Conservation (phyloP, 116 monocot genomes). For the Posidonia oceanica region DNA sequence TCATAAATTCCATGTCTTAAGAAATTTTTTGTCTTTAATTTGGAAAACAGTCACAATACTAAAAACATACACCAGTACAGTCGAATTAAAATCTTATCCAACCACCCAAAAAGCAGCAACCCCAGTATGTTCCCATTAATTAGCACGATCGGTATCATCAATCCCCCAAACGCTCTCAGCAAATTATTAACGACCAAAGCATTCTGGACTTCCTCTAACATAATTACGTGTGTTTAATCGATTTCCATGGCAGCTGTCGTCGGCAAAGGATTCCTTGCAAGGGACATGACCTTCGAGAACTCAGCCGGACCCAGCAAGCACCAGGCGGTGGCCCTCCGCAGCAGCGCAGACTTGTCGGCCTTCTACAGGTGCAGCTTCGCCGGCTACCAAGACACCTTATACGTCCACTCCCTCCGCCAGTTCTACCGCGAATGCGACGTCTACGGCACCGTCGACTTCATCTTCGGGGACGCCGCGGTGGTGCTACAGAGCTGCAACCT, state of each 20-base stretch:
- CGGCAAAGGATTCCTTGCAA: constrained; percentile 22
- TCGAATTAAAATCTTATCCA: no score
- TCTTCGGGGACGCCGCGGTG: constrained; percentile 27
- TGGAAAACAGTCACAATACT: no score
- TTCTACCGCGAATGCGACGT: constrained; percentile 27
- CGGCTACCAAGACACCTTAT: constrained; percentile 33
- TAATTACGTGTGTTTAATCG: no score
- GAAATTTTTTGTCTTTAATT: no score
- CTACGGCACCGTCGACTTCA: constrained; percentile 32
- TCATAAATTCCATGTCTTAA: no score
- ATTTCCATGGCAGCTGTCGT: constrained; percentile 14
- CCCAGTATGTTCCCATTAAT: no score
- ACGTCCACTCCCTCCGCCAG: constrained; percentile 33
- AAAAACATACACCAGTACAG: no score
- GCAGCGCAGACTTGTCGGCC: constrained; percentile 19
- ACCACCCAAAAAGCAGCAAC: no score
- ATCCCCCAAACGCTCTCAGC: no score
- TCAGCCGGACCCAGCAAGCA: constrained; percentile 13
- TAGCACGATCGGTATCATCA: no score
- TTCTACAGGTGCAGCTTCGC: constrained; percentile 27
- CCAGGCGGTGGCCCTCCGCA: constrained; percentile 29
- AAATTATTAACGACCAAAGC: no score
- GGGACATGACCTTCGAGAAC: constrained; percentile 33
- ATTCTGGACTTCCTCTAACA: no score
- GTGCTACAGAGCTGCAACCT: constrained; percentile 27